phyloP scores from a whole-genome alignment of 257 asterid genomes.

The Oldenlandia corymbosa region DNA sequence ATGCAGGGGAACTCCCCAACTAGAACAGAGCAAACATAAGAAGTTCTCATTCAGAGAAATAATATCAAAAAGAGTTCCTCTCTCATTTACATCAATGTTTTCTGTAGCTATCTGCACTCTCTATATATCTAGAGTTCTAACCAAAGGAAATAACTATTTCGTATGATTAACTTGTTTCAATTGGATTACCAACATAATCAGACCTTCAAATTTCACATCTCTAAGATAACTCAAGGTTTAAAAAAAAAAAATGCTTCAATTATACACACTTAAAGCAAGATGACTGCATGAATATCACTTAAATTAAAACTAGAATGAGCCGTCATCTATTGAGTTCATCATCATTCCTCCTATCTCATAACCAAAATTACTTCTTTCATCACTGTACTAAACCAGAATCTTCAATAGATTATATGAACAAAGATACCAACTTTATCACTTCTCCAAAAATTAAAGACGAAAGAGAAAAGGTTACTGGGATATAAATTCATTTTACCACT shows the following conservation, averaged over 20 bases:
- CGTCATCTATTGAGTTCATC: not conserved
- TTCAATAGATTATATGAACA: not conserved
- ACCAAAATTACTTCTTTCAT: not conserved
- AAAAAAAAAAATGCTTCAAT: not conserved
- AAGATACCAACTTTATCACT: slow-evolving; percentile 8
- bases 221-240: not conserved
- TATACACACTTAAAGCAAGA: not conserved
- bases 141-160: not conserved
- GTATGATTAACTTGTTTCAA: not conserved
- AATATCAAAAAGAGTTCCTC: not conserved
- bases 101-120: too few relatives aligned
- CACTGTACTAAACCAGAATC: not conserved
- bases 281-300: too few relatives aligned
- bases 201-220: not conserved
- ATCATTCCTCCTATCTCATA: not conserved
- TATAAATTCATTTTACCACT: not conserved
- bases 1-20: not conserved
- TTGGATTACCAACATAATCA: not conserved
- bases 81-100: not conserved
- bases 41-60: not conserved
- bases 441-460: not conserved
- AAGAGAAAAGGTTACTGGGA: not conserved
- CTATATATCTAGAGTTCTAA: not conserved
- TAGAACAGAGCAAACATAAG: not conserved
- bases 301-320: not conserved